Percentiles rank a stretch among this genome's conserved stretches.
Evolutionary conservation across 805 yeast genomes (phyloP).

Genomic region (Starmerella scarabaei): DNA sequence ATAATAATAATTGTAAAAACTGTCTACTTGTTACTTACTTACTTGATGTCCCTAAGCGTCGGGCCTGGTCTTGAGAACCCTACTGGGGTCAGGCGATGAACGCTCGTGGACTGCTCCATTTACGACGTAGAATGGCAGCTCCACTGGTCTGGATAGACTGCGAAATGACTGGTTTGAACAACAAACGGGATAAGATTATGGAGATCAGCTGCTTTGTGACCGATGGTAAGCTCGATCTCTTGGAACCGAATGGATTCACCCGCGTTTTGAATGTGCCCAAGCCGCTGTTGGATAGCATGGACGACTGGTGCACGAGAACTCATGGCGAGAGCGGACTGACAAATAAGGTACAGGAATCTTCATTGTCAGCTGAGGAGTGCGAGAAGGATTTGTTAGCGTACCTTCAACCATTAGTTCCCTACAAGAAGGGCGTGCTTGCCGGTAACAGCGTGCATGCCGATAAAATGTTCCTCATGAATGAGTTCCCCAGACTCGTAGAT

Average conservation of each 20-base stretch:
- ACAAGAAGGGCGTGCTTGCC: slow-evolving; percentile 57
- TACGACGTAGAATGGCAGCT: too few species aligned
- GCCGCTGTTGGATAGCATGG: slow-evolving; percentile 54
- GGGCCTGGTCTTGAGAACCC: too few species aligned
- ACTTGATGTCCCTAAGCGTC: too few species aligned
- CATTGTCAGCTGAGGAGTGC: slow-evolving; percentile 45
- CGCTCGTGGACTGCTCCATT: too few species aligned
- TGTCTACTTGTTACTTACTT: too few species aligned
- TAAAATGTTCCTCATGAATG: slow-evolving; percentile 65
- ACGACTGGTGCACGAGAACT: slow-evolving; percentile 74
- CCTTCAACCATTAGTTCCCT: slow-evolving; percentile 34
- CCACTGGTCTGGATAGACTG: slow-evolving; percentile 88
- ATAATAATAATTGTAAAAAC: too few species aligned
- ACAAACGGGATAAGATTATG: slow-evolving; percentile 60
- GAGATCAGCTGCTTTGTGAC: slow-evolving; percentile 88
- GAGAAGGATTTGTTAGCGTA: slow-evolving; percentile 53
- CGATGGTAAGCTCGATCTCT: slow-evolving; percentile 59
- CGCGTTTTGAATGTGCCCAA: slow-evolving; percentile 62
- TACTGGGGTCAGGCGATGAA: too few species aligned
- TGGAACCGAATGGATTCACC: slow-evolving; percentile 63
- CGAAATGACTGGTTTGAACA: slow-evolving; percentile 94
- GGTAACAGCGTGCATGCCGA: slow-evolving; percentile 94
- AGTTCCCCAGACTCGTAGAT: slow-evolving; percentile 58
- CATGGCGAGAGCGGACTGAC: slow-evolving; percentile 72
- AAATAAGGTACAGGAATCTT: slow-evolving; percentile 46